Evolutionary conservation across 225 moss, liverwort and hornwort genomes (phyloP), one percentile per base, ranked within the genome.

Genomic region (Pleurozium schreberi): DNA sequence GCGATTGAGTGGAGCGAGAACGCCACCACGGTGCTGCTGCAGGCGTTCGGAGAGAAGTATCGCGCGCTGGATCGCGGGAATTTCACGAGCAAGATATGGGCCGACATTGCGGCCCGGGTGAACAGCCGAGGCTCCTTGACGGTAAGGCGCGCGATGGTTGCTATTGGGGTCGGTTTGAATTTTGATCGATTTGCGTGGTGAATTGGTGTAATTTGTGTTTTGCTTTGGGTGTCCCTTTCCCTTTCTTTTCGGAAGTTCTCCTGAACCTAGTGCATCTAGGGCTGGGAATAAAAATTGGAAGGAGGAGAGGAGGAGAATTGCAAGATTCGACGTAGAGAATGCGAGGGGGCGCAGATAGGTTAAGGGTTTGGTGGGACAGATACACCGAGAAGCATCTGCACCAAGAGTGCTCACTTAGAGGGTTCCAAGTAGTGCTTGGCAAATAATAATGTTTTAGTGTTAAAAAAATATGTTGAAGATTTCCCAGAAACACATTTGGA

Each of bases 51-150:
- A 10, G 94, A 94, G 91, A 94, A 92, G 82, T 94, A 94, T 78
- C 92, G 92, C 12, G 92, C 94, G 31, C 87, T 94, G 71, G 94
- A 94, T 88, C 94, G 94, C 28, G 94, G 94, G 79, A 94, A 94
- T 92, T 94, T 94, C 49, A 94, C 94, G 81, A 92, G 94, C 91
- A 94, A 94, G 92, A 94, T 94, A 84, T 94, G 94, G 94, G 91
- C 92, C 52, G 92, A 94, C 88, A 94, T 94, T 87, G 94, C 94
- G 64, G 85, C 88, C 36, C 81, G 92, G 16, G 94, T 94, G 45
- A 94, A 94, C 82, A 85, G 76, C 42, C 92, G 92, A 73, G 92
- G 89, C 68, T 68, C 92, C 10, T 38, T 93, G 61, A 89, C 92
- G 89, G 93, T 90, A 83, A 70, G 1, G 68, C 49, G 13, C 58